Percentiles rank a stretch among this genome's conserved stretches.
Conservation (phyloP, 2,329 filamentous ascomycete genomes). For the Magnaporthiopsis poae region DNA sequence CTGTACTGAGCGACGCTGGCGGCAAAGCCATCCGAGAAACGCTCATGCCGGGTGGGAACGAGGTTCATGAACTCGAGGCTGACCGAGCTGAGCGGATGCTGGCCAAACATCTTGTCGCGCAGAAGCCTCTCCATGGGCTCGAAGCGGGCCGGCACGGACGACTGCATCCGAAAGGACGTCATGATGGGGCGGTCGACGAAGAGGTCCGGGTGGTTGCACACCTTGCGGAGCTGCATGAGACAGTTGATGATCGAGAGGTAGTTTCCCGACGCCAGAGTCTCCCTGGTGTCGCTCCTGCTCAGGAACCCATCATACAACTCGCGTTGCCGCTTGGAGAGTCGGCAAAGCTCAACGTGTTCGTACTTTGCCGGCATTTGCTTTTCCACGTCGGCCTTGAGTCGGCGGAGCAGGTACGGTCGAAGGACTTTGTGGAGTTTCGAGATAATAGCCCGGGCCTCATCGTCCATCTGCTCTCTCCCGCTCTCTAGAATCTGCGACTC, state of each 20-base stretch:
- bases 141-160: conserved; percentile 65
- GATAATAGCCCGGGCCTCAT: conserved; percentile 85
- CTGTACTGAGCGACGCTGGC: conserved; percentile 56
- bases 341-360: conserved; percentile 92
- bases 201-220: conserved; percentile 95
- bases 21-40: conserved; percentile 49
- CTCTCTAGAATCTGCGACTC: conserved; percentile 95
- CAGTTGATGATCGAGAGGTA: conserved; percentile 98
- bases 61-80: conserved; percentile 72
- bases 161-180: conserved; percentile 87
- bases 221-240: conserved; percentile 91
- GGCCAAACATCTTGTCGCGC: conserved; percentile 52
- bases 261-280: conserved; percentile 82
- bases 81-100: conserved; percentile 52
- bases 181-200: conserved; percentile 95
- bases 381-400: conserved; percentile 91
- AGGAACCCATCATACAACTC: conserved; percentile 96
- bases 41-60: conserved; percentile 61
- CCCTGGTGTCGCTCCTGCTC: conserved; percentile 76
- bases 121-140: conserved; percentile 63
- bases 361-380: conserved; percentile 99
- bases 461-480: conserved; percentile 85
- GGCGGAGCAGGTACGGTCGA: conserved; percentile 78
- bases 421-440: conserved; percentile 88
- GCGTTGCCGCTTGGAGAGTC: conserved; percentile 85